These are phyloP conservation scores for Cucurbita moschata DNA, from an alignment of 306 rosid genomes.

Conservation along the genomic window DNA sequence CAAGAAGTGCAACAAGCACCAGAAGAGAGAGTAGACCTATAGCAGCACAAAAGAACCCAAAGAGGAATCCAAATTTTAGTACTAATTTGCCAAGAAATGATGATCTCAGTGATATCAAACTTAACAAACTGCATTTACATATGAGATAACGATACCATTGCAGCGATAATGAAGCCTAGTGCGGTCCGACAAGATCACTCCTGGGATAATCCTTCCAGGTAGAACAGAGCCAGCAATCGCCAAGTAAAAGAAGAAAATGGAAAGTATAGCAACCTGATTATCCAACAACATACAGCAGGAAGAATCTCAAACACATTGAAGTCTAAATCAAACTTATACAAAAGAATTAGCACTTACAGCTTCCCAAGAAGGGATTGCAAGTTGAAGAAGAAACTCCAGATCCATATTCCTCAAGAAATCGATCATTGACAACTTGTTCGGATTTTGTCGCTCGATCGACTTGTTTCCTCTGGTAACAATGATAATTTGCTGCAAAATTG, in stretches of 20 bases:
- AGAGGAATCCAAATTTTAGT: not conserved
- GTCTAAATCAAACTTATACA: not conserved
- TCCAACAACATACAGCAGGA: constrained; percentile 2
- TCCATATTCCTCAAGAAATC: constrained; percentile 20
- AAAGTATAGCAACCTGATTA: constrained; percentile 42
- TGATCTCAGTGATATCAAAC: not conserved
- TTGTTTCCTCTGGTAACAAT: not conserved
- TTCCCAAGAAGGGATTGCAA: constrained; percentile 31
- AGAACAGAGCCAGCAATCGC: constrained; percentile 56
- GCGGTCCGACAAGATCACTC: constrained; percentile 45
- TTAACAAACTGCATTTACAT: not conserved
- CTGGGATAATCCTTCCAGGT: constrained; percentile 68
- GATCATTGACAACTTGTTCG: not conserved
- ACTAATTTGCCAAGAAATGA: not conserved
- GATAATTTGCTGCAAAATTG: not conserved
- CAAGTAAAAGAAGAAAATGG: constrained; percentile 52
- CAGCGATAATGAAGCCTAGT: constrained; percentile 75
- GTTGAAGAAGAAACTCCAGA: constrained; percentile 27
- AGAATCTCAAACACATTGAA: not conserved
- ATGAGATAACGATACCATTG: constrained; percentile 43
- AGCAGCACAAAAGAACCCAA: not conserved
- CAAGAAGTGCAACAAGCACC: constrained; percentile 48
- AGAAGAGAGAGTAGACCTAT: constrained; percentile 55
- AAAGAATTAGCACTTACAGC: constrained; percentile 24
- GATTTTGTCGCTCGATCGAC: not conserved